phyloP scores from a whole-genome alignment of 2,329 filamentous ascomycete species.

The Paracamarosporium sp. region DNA sequence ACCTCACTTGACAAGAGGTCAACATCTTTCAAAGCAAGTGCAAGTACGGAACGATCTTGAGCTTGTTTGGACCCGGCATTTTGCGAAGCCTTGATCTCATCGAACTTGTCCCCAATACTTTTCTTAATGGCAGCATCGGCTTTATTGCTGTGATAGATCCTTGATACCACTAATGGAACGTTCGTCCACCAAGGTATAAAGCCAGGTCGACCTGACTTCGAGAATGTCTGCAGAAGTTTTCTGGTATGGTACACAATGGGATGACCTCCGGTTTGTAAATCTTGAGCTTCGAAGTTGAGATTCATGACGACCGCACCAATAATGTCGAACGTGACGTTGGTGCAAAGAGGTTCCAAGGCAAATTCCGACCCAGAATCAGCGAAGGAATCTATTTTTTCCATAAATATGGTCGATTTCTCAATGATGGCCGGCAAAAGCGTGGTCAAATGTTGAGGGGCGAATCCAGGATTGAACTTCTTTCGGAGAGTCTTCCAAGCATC shows the following conservation, averaged over 20 bases:
- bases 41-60: conserved; percentile 39
- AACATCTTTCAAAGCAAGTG: conserved; percentile 40
- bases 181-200: conserved; percentile 31
- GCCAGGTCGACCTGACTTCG: conserved; percentile 19
- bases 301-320: conserved; percentile 42
- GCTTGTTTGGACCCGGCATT: conserved; percentile 18
- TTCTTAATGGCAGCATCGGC: conserved; percentile 35
- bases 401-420: conserved; percentile 43
- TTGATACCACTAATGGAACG: conserved; percentile 21
- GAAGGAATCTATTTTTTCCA: conserved; percentile 35
- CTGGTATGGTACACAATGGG: conserved; percentile 35
- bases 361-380: conserved; percentile 29
- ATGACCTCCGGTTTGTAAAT: conserved; percentile 21
- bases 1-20: conserved; percentile 44
- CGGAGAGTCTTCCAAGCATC: conserved; percentile 45
- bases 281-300: conserved; percentile 37
- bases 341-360: conserved; percentile 39
- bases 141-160: conserved; percentile 28
- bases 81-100: conserved; percentile 27
- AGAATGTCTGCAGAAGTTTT: conserved; percentile 25
- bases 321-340: conserved; percentile 43
- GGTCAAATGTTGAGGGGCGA: conserved; percentile 44
- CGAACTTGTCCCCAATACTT: conserved; percentile 32
- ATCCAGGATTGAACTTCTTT: conserved; percentile 46
- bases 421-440: conserved; percentile 43